Evolutionary conservation across 2,329 filamentous ascomycete genomes (phyloP).

Genomic region (Fusarium pilosicola): DNA sequence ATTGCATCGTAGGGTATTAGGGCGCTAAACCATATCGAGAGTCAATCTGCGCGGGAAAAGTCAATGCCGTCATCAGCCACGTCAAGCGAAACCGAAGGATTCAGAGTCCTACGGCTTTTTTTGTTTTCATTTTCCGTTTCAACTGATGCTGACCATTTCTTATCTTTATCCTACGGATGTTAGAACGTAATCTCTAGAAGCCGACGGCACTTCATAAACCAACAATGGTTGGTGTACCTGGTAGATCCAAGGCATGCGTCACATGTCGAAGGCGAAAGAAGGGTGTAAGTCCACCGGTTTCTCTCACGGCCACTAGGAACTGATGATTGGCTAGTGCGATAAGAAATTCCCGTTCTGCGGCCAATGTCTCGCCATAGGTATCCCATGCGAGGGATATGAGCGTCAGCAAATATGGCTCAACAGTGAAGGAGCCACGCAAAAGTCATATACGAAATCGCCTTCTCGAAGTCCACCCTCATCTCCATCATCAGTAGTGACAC

Average conservation of each 20-base stretch:
- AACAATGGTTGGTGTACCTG: slow-evolving; percentile 25
- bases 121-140: too few relatives aligned
- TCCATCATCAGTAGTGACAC: accelerated
- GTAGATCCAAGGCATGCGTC: slow-evolving; percentile 19
- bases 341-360: slow-evolving; percentile 3
- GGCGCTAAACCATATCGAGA: slow-evolving; percentile 24
- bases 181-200: background rate
- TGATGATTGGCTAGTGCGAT: background rate
- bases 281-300: background rate
- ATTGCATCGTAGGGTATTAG: too few relatives aligned
- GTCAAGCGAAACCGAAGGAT: background rate
- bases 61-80: slow-evolving; percentile 26
- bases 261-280: slow-evolving; percentile 19
- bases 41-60: slow-evolving; percentile 20
- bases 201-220: too few relatives aligned
- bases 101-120: background rate
- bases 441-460: background rate
- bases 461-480: background rate
- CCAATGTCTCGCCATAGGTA: slow-evolving; percentile 1
- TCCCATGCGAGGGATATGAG: slow-evolving; percentile 9
- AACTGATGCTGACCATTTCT: too few relatives aligned
- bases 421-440: slow-evolving; percentile 2
- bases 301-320: background rate
- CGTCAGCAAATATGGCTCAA: slow-evolving; percentile 16
- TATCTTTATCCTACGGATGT: too few relatives aligned